These are phyloP conservation scores for Suillus occidentalis DNA, from an alignment of 768 basidiomycete genomes.

Conservation along the genomic window DNA sequence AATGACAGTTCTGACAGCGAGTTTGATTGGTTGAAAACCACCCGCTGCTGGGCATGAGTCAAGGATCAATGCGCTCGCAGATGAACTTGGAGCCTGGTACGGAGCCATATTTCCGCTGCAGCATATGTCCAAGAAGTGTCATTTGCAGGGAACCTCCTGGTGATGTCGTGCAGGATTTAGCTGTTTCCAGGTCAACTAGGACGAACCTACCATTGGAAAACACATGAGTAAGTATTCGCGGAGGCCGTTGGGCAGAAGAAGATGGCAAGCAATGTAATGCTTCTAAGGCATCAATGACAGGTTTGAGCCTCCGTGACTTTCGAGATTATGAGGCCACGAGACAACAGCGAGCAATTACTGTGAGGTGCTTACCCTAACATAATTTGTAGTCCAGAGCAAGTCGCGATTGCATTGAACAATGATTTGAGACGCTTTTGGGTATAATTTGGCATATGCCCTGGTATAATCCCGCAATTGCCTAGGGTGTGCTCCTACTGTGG, in stretches of 20 bases:
- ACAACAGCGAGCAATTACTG: background rate
- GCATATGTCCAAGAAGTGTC: constrained; percentile 16
- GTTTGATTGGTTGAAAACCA: constrained; percentile 13
- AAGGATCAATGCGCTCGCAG: constrained; percentile 20
- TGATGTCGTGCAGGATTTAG: background rate
- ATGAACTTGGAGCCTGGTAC: constrained; percentile 1
- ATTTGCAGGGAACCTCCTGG: constrained; percentile 27
- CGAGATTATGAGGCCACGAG: constrained; percentile 4
- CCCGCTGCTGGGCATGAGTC: constrained; percentile 24
- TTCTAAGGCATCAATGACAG: constrained; percentile 26
- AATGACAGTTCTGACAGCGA: constrained; percentile 22
- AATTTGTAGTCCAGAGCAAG: constrained; percentile 17
- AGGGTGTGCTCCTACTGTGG: constrained; percentile 24
- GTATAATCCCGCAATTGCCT: constrained; percentile 29
- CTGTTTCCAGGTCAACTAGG: background rate
- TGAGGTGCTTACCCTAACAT: constrained; percentile 15
- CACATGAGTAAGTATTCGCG: constrained; percentile 27
- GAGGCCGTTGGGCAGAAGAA: background rate
- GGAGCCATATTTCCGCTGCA: constrained; percentile 20
- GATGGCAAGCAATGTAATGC: constrained; percentile 21
- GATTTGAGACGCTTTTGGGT: constrained; percentile 29
- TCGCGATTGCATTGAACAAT: constrained; percentile 22
- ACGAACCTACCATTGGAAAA: constrained; percentile 29
- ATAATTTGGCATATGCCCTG: constrained; percentile 23
- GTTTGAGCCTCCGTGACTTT: constrained; percentile 19